A percentile compares a stretch with the other conserved stretches of the same genome.
phyloP scores from a whole-genome alignment of 257 asterid genomes.

The Solanum sparsipilum region DNA sequence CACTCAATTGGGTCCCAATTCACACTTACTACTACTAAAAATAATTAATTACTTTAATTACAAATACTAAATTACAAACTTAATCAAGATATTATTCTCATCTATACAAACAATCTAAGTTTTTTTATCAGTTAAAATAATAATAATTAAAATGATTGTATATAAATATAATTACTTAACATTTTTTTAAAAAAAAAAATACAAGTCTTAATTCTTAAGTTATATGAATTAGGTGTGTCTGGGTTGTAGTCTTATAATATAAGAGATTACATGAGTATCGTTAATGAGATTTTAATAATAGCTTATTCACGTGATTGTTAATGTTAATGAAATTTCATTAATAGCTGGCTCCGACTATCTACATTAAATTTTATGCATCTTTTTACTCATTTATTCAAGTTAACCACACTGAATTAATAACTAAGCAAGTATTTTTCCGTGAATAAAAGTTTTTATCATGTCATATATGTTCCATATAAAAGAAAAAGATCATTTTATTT shows the following conservation, averaged over 20 bases:
- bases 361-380: neutral
- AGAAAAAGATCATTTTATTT: neutral
- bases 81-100: neutral
- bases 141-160: neutral
- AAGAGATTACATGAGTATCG: neutral
- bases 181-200: neutral
- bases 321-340: neutral
- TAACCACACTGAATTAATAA: neutral
- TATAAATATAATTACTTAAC: neutral
- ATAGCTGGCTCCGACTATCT: neutral
- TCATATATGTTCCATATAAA: neutral
- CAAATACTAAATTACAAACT: neutral
- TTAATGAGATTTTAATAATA: neutral
- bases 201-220: neutral
- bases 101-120: neutral
- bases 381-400: neutral
- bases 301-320: neutral
- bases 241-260: neutral
- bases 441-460: neutral
- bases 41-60: neutral
- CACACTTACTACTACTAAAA: neutral
- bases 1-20: neutral
- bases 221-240: neutral
- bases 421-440: neutral
- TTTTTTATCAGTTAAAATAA: neutral